A percentile compares a stretch with the other conserved stretches of the same genome.
These are phyloP conservation scores for Cryptosporidium ubiquitum DNA, from an alignment of 169 alveolate species.

Conservation along the genomic window DNA sequence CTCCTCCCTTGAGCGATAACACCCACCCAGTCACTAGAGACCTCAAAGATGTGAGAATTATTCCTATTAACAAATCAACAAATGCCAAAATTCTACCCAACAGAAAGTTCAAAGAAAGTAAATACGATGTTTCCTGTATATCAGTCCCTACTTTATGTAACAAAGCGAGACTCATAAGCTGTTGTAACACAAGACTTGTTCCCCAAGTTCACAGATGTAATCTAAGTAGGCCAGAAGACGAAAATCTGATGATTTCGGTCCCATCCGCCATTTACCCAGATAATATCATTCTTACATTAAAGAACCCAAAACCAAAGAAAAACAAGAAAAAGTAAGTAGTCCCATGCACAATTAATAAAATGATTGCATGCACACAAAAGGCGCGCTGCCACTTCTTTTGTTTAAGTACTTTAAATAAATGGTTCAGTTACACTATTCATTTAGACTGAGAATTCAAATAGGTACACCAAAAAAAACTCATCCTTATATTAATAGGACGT, in stretches of 20 bases:
- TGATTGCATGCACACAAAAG: constrained; percentile 1
- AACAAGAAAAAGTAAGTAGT: constrained; percentile 1
- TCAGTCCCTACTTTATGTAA: constrained; percentile 49
- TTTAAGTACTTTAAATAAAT: neutral
- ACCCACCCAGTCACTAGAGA: neutral
- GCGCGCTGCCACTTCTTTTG: neutral
- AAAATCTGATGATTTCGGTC: constrained; percentile 39
- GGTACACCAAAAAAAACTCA: neutral
- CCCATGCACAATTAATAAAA: neutral
- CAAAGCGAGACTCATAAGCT: constrained; percentile 1
- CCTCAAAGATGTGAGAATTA: constrained; percentile 40
- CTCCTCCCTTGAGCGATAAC: neutral
- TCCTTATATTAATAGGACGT: neutral
- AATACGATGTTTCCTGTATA: constrained; percentile 46
- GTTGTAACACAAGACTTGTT: constrained; percentile 3
- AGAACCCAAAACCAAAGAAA: constrained; percentile 1
- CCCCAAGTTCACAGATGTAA: constrained; percentile 1
- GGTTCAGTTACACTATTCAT: neutral
- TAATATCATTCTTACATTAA: constrained; percentile 34
- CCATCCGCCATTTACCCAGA: constrained; percentile 70
- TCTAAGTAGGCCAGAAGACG: constrained; percentile 4
- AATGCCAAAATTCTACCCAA: constrained; percentile 42
- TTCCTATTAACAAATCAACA: constrained; percentile 44
- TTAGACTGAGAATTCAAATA: neutral
- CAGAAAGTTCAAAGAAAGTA: constrained; percentile 40